Percentiles rank a stretch among this genome's conserved stretches.
These are phyloP conservation scores for Mycena floridula DNA, from an alignment of 768 basidiomycete species.

Conservation along the genomic window DNA sequence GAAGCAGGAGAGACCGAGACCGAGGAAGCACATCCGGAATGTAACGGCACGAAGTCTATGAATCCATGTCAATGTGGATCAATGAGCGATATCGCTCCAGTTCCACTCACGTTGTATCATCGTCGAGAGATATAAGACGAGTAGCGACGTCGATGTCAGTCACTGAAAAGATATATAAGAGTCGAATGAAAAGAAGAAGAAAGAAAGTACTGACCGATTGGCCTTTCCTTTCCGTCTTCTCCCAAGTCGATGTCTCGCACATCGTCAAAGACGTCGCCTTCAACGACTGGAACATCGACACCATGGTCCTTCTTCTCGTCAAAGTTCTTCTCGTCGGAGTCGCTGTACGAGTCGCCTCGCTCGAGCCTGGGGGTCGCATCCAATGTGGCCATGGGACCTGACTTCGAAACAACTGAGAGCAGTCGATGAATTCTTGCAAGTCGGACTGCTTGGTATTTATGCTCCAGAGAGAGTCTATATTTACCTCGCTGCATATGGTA, in stretches of 20 bases:
- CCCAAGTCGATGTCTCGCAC: constrained; percentile 28
- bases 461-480: no score
- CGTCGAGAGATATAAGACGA: constrained; percentile 33
- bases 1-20: constrained; percentile 38
- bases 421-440: no score
- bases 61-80: constrained; percentile 53
- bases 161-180: constrained; percentile 8
- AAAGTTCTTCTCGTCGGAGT: constrained; percentile 3
- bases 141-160: constrained; percentile 29
- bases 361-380: not conserved
- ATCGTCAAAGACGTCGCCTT: constrained; percentile 19
- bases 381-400: no score
- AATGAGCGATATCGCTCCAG: no score
- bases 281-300: constrained; percentile 9
- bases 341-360: constrained; percentile 1
- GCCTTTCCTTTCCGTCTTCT: constrained; percentile 30
- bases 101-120: constrained; percentile 32
- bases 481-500: no score
- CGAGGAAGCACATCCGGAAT: constrained; percentile 40
- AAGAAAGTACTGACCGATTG: constrained; percentile 21
- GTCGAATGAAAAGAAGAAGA: not conserved
- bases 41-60: constrained; percentile 32
- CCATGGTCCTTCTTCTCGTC: constrained; percentile 8
- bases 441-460: no score
- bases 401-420: no score